Evolutionary conservation across 169 alveolate species (phyloP), one percentile per base, ranked within the genome.

Genomic region (Babesia gibsoni): DNA sequence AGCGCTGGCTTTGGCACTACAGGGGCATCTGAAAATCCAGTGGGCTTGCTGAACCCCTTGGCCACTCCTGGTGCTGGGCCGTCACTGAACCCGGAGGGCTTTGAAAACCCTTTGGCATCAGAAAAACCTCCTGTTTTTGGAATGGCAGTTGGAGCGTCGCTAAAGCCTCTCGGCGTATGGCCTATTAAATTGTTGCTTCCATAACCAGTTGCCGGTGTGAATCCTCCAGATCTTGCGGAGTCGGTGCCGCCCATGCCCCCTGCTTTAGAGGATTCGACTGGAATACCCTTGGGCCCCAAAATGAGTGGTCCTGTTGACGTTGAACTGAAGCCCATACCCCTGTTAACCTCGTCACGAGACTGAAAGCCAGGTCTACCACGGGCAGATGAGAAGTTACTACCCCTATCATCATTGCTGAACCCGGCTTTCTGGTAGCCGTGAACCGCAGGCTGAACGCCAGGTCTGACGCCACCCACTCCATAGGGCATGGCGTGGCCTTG

Each of bases 251-350:
- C 72, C 58, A 20, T 33, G 10, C 9, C 42, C 14, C 54, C 53
- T 4, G 54, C 5, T 4, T 18, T 18, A 33, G 52, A 8, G 16
- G 56, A 30, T 4, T 58, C 83, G 0, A 72, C 42, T 0, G 83
- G 83, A 3, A 46, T 14, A 5, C 83, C 83, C 30, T 30, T 61
- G 0, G 83, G 83, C 12, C 83, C 83, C 6, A 72, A 49, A 3
- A 72, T 63, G 3, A 72, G 57, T 16, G 83, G 83, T 10, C 61
- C 66, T 25, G 65, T 22, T 3, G 48, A 42, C 27, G 49, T n/a
- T 1, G 43, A 29, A n/a, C 59, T 58, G 33, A 61, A 61, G 3
- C 72, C 72, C 43, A 20, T 46, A 9, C n/a, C 20, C 46, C 48
- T 43, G 7, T 42, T 29, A 4, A 39, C 10, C 7, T 61, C 72